These are phyloP conservation scores for Huntiella omanensis DNA, from an alignment of 2,329 filamentous ascomycete species.

Conservation along the genomic window DNA sequence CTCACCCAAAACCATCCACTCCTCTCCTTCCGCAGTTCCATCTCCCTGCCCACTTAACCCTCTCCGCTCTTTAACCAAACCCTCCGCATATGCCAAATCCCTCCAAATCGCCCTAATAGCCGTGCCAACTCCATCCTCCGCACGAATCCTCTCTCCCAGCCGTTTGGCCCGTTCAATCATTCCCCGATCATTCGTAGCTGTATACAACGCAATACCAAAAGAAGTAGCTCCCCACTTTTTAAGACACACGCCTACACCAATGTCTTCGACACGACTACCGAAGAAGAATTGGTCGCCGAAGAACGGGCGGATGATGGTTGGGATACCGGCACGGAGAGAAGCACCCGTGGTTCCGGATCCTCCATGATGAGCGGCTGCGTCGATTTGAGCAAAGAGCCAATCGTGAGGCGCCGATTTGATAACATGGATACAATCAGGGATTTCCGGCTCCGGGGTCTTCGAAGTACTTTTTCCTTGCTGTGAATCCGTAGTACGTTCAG, in stretches of 20 bases:
- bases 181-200: conserved; percentile 71
- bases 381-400: conserved; percentile 88
- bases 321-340: conserved; percentile 73
- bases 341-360: conserved; percentile 90
- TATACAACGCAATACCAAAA: conserved; percentile 76
- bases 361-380: conserved; percentile 86
- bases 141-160: conserved; percentile 72
- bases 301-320: conserved; percentile 89
- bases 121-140: conserved; percentile 75
- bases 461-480: conserved; percentile 20
- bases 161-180: conserved; percentile 77
- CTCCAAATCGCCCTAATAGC: conserved; percentile 89
- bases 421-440: conserved; percentile 63
- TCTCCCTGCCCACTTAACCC: conserved; percentile 21
- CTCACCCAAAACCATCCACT: conserved; percentile 73
- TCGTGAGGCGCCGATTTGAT: conserved; percentile 89
- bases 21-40: conserved; percentile 52
- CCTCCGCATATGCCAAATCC: conserved; percentile 81
- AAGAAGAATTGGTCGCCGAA: conserved; percentile 99
- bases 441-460: conserved; percentile 41
- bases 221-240: conserved; percentile 76
- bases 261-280: conserved; percentile 69
- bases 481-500: conserved; percentile 45
- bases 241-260: conserved; percentile 79
- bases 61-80: conserved; percentile 41